Evolutionary conservation across 495 filamentous ascomycete genomes (phyloP), one percentile per base, ranked within the genome.

Genomic region (Letharia lupina): DNA sequence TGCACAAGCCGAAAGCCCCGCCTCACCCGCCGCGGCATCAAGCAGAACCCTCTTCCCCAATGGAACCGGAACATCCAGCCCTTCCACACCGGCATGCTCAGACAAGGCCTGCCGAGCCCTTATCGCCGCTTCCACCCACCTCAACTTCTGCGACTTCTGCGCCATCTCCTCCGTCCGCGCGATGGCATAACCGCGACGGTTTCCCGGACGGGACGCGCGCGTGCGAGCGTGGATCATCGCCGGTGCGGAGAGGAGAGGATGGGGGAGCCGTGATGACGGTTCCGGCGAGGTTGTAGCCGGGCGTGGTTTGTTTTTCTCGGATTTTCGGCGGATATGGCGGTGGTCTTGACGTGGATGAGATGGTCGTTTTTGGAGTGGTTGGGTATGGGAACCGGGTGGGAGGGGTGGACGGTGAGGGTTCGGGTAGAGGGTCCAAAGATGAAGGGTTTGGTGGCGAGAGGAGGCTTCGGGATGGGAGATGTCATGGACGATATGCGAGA

Each of bases 81-180:
- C 41, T 28, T 42, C 66, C 50, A 79, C 60, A 12, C 75, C 77
- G 5, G 73, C 79, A 70, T 85, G 80, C 18, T 71, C 74, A 68
- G 87, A 87, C n/a, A 87, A 75, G 11, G 80, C 83, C 66, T 86
- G 82, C 79, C 79, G 87, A 7, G 83, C 85, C 56, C 81, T 85
- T 57, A 83, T 75, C 4, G 82, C 82, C 20, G 80, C 80, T 59
- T 85, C 77, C 15, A 74, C 77, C 62, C 79, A 80, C 12, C 67
- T 73, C 54, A 86, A 72, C 64, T 75, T 79, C 33, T 66, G 67
- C 11, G 84, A 82, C 69, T 81, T 82, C 20, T 69, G 60, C 5
- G 81, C 78, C 57, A 87, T 61, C 71, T 87, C 83, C 4, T 71
- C 67, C 61, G 82, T 80, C 23, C 75, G 74, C 0, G 76, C 80